These are phyloP conservation scores for Carnegiea gigantea DNA, from an alignment of 179 eudicot genomes.

Conservation along the genomic window DNA sequence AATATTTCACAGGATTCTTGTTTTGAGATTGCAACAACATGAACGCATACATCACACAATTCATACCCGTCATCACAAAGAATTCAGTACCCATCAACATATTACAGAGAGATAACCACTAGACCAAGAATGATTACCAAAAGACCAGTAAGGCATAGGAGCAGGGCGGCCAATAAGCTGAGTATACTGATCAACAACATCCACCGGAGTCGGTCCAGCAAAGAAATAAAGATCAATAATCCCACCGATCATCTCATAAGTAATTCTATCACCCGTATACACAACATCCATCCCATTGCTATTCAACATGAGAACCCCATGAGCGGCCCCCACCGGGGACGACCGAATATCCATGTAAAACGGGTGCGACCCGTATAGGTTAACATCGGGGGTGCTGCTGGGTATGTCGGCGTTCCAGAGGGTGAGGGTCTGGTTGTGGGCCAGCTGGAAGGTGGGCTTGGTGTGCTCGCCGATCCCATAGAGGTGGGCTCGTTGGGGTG, in stretches of 20 bases:
- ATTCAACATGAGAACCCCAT: constrained; percentile 66
- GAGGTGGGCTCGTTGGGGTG: constrained; percentile 44
- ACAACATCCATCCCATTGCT: constrained; percentile 76
- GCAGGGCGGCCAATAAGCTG: constrained; percentile 65
- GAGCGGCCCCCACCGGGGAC: constrained; percentile 41
- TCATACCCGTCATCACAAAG: not conserved
- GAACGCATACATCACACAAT: not conserved
- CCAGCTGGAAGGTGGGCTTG: constrained; percentile 50
- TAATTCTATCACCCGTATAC: constrained; percentile 53
- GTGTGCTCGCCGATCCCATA: constrained; percentile 90
- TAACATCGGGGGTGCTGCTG: constrained; percentile 41
- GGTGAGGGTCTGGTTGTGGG: constrained; percentile 65
- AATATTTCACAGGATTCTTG: not conserved
- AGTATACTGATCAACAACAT: constrained; percentile 62
- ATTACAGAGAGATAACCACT: not conserved
- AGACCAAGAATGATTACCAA: constrained; percentile 37
- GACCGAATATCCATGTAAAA: constrained; percentile 74
- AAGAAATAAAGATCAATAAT: constrained; percentile 61
- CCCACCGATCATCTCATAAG: constrained; percentile 73
- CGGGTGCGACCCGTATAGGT: constrained; percentile 85
- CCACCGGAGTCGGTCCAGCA: constrained; percentile 48
- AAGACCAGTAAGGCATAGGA: constrained; percentile 85
- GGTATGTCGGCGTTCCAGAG: constrained; percentile 65
- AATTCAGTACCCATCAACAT: not conserved
- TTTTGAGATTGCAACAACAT: not conserved